phyloP scores from a whole-genome alignment of 1,139 yeast species.

The Suhomyces coccinellae region DNA sequence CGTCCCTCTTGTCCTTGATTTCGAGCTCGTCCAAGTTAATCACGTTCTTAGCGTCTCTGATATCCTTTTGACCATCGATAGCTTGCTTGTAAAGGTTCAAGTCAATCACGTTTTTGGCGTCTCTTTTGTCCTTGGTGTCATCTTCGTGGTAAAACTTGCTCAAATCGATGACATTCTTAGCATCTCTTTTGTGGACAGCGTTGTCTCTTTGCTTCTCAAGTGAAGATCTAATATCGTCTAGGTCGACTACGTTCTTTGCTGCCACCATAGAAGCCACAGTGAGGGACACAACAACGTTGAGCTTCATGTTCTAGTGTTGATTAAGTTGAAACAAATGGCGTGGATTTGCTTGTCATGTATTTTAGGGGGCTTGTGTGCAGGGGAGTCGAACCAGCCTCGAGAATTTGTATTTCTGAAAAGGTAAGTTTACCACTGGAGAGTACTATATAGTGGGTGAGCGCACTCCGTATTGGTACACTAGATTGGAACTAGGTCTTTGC shows the following conservation, averaged over 20 bases:
- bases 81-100: background rate
- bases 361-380: background rate
- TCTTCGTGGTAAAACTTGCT: background rate
- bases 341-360: background rate
- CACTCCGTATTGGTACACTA: too few species aligned
- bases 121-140: background rate
- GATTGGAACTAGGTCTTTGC: too few species aligned
- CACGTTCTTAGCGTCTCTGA: background rate
- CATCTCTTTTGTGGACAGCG: background rate
- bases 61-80: background rate
- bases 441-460: too few species aligned
- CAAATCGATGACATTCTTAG: background rate
- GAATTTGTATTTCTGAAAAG: too few species aligned
- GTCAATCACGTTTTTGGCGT: background rate
- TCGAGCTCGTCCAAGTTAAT: background rate
- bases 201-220: background rate
- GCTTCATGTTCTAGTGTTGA: constrained; percentile 8
- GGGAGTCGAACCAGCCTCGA: too few species aligned
- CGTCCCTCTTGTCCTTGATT: background rate
- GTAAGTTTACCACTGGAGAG: too few species aligned
- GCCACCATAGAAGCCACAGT: constrained; percentile 6
- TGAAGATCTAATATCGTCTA: constrained; percentile 9
- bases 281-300: constrained; percentile 7
- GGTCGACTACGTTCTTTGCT: constrained; percentile 15
- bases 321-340: background rate